phyloP scores from a whole-genome alignment of 2,329 filamentous ascomycete genomes.

The Talaromyces sp. region DNA sequence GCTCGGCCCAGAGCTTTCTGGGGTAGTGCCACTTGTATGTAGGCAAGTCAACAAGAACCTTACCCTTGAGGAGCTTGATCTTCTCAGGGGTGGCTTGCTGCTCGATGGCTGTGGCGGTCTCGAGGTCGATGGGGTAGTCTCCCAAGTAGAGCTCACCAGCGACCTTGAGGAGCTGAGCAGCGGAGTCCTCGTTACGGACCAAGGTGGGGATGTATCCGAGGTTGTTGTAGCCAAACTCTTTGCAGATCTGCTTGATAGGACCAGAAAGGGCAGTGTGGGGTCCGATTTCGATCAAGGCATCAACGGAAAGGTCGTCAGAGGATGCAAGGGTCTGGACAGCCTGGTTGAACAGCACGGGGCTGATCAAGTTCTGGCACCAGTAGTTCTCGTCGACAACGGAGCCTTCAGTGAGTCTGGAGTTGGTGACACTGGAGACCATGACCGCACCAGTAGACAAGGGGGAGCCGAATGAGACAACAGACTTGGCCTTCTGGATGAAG shows the following conservation, averaged over 20 bases:
- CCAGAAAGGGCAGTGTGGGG: slow-evolving; percentile 24
- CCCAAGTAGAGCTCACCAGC: slow-evolving; percentile 13
- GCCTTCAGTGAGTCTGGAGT: background rate
- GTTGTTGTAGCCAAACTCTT: background rate
- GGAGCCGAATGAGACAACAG: background rate
- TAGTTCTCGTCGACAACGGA: slow-evolving; percentile 2
- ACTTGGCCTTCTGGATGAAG: background rate
- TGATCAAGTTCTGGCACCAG: slow-evolving; percentile 14
- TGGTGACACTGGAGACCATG: slow-evolving; percentile 5
- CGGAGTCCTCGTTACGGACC: slow-evolving; percentile 14
- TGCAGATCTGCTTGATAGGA: slow-evolving; percentile 24
- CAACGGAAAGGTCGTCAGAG: background rate
- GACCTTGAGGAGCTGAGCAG: slow-evolving; percentile 10
- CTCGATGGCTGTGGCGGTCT: background rate
- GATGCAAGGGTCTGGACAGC: background rate
- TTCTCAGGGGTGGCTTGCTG: background rate
- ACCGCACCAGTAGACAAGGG: background rate
- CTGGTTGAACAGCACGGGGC: slow-evolving; percentile 15
- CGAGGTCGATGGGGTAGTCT: slow-evolving; percentile 14
- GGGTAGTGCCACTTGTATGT: slow-evolving; percentile 16
- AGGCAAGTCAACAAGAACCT: slow-evolving; percentile 13
- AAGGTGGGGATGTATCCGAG: slow-evolving; percentile 17
- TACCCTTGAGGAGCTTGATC: slow-evolving; percentile 2
- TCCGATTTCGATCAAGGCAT: slow-evolving; percentile 21
- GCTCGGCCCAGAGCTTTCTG: slow-evolving; percentile 15